Conservation (phyloP, 2,329 filamentous ascomycete species). For the Colletotrichum kahawae region DNA sequence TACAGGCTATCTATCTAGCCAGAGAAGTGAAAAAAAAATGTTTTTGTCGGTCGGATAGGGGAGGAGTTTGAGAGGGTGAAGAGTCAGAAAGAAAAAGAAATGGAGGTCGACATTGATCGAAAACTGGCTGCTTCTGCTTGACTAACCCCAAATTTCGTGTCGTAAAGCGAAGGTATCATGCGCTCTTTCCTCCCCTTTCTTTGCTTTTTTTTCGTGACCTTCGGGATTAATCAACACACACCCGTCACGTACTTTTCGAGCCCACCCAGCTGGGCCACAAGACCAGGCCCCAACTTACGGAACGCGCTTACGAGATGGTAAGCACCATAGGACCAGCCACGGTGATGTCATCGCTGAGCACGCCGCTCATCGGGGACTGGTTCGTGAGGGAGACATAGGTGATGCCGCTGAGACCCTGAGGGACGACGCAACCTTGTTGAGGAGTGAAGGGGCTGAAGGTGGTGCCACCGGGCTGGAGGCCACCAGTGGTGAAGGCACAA, state of each 20-base stretch:
- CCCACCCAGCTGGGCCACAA: background rate
- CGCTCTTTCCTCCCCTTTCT: background rate
- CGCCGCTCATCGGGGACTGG: conserved; percentile 51
- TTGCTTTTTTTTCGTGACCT: background rate
- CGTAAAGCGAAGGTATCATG: conserved; percentile 10
- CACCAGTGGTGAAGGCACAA: conserved; percentile 72
- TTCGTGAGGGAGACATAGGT: conserved; percentile 72
- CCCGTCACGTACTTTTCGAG: conserved; percentile 4
- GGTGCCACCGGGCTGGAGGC: conserved; percentile 59
- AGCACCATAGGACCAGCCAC: conserved; percentile 69
- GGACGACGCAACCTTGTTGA: conserved; percentile 62
- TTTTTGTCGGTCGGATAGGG: conserved; percentile 8
- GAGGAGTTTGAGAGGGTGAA: conserved; percentile 12
- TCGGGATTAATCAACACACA: conserved; percentile 17
- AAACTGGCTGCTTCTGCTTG: conserved; percentile 18
- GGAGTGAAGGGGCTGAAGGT: conserved; percentile 63
- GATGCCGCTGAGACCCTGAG: conserved; percentile 65
- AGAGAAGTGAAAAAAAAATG: conserved; percentile 13
- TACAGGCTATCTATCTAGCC: conserved; percentile 29
- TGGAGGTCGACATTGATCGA: conserved; percentile 19
- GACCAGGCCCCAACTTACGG: background rate
- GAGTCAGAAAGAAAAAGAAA: conserved; percentile 16
- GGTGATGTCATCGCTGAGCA: conserved; percentile 66
- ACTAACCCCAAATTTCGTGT: conserved; percentile 10
- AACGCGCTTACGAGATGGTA: conserved; percentile 48